These are phyloP conservation scores for Euphorbia celastroides DNA, from an alignment of 441 rosid species.

Conservation along the genomic window DNA sequence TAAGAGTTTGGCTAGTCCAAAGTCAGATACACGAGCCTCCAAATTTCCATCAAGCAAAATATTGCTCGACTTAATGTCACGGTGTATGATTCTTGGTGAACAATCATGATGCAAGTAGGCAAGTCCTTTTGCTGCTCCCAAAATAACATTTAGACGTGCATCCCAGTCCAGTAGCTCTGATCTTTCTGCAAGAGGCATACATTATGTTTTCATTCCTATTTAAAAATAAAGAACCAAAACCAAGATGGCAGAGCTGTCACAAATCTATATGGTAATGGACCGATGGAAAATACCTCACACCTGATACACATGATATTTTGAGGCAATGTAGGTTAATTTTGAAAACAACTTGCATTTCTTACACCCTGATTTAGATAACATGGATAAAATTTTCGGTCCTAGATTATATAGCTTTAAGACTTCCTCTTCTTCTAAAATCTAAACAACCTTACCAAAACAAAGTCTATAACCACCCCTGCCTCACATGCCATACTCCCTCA, in stretches of 20 bases:
- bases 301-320: background rate
- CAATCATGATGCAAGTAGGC: slow-evolving; percentile 98
- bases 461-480: too few relatives aligned
- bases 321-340: background rate
- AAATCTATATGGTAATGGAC: background rate
- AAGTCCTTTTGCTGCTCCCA: slow-evolving; percentile 98
- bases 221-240: background rate
- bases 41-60: slow-evolving; percentile 94
- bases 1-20: slow-evolving; percentile 94
- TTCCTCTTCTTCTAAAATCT: too few relatives aligned
- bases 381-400: too few relatives aligned
- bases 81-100: slow-evolving; percentile 97
- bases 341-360: too few relatives aligned
- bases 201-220: slow-evolving; percentile 10
- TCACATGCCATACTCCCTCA: too few relatives aligned
- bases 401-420: too few relatives aligned
- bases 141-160: slow-evolving; percentile 77
- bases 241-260: too few relatives aligned
- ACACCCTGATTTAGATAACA: too few relatives aligned
- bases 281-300: background rate
- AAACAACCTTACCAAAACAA: too few relatives aligned
- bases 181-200: slow-evolving; percentile 52
- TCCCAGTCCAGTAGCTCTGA: slow-evolving; percentile 95
- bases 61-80: slow-evolving; percentile 97
- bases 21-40: slow-evolving; percentile 97